Base-by-base conservation (phyloP, 257 asterid species). In the Lithospermum erythrorhizon region DNA sequence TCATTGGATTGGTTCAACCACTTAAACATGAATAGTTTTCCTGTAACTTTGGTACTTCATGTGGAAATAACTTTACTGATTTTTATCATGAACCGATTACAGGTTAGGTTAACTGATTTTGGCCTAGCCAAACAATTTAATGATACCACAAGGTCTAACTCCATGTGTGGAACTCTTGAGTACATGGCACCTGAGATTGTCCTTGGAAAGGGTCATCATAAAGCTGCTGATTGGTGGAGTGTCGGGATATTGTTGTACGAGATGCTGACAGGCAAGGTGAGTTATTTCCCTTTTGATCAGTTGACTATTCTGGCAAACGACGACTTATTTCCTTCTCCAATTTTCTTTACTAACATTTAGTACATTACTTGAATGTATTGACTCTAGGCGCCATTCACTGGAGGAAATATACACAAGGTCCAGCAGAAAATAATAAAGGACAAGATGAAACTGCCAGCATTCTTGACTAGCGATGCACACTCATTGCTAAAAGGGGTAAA, bases 161-260 rank as follows among this genome's bases (percentile, higher is more conserved):
- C 96, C 17, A 70, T 82, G 94, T 84, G 94, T 59, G 96, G 96
- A 65, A 87, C 96, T 10, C 30, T 77, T 2, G 96, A 87, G 72
- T 87, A 87, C 68, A 87, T 87, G 96, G 85, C 96, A 21, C 96
- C 96, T 56, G 96, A 87, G 79, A 84, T 87, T 69, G 61, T 82
- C 69, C 75, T 72, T 16, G 88, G 87, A 48, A 83, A 81, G 67
- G 96, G 96, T 47, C 91, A 87, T 66, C 84, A 87, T 56, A 84
- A 87, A 78, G 87, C 89, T 62, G 96, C 94, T 20, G 96, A 87
- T 67, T 84, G 96, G 96, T 87, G 94, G 96, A 87, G 96, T 45
- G 80, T 84, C 56, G 96, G 96, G 25, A 69, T 87, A 59, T 79
- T 87, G 66, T 72, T 86, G 73, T 86, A 74, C 51, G 95, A 86